Conservation (phyloP, 2,329 filamentous ascomycete genomes). For the Teratosphaeria destructans region DNA sequence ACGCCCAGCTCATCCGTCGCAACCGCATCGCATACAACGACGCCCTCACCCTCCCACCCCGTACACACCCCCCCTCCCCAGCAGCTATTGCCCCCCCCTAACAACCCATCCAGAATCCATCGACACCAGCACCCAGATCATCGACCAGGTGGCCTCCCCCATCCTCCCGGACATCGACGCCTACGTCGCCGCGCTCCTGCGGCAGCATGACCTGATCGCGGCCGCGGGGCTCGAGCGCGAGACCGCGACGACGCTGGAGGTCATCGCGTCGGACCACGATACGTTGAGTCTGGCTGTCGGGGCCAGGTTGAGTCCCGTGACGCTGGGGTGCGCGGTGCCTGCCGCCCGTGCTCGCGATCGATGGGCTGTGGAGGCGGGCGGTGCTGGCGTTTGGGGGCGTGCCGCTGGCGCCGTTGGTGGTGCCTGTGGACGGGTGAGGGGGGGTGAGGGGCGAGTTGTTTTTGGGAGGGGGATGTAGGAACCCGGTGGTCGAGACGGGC, state of each 20-base stretch:
- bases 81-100: too few species aligned
- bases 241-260: constrained; percentile 11
- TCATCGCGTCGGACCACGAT: constrained; percentile 15
- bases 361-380: constrained; percentile 12
- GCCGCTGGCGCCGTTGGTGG: constrained; percentile 7
- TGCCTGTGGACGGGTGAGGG: not conserved
- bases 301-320: constrained; percentile 10
- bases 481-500: too few species aligned
- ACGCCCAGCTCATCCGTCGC: constrained; percentile 12
- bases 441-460: too few species aligned
- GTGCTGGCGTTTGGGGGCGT: constrained; percentile 12
- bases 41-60: constrained; percentile 14
- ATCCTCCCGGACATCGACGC: constrained; percentile 13
- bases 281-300: constrained; percentile 11
- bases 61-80: not conserved
- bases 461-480: too few species aligned
- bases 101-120: constrained; percentile 4
- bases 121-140: constrained; percentile 11
- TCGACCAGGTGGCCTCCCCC: constrained; percentile 12
- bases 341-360: constrained; percentile 11
- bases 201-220: constrained; percentile 11
- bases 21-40: constrained; percentile 15
- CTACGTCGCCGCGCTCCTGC: constrained; percentile 13
- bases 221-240: constrained; percentile 9
- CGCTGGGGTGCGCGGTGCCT: constrained; percentile 10